These are phyloP conservation scores for Amylocarpus encephaloides DNA, from an alignment of 2,329 filamentous ascomycete species.

Conservation along the genomic window DNA sequence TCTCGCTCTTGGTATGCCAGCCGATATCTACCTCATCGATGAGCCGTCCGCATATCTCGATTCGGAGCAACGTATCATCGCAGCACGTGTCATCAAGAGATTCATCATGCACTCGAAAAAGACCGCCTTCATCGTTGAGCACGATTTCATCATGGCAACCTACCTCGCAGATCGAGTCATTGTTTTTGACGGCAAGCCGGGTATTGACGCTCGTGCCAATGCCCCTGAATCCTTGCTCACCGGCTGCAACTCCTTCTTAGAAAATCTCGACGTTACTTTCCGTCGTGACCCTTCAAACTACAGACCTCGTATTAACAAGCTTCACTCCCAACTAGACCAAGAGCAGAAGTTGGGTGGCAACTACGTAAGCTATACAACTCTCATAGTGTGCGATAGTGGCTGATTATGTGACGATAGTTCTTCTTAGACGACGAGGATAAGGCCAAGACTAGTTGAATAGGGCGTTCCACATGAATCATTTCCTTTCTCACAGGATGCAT, in stretches of 20 bases:
- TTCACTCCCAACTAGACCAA: constrained; percentile 90
- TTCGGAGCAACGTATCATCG: constrained; percentile 98
- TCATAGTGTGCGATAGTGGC: neutral
- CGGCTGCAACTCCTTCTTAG: constrained; percentile 89
- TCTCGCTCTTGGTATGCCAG: constrained; percentile 87
- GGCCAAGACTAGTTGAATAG: constrained; percentile 50
- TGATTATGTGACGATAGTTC: constrained; percentile 6
- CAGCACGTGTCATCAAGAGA: constrained; percentile 94
- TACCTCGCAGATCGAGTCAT: constrained; percentile 86
- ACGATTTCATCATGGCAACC: constrained; percentile 97
- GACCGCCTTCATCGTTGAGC: constrained; percentile 98
- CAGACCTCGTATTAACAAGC: constrained; percentile 97
- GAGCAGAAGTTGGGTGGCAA: constrained; percentile 93
- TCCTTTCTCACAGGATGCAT: constrained; percentile 26
- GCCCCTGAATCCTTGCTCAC: constrained; percentile 85
- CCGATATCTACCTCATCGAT: constrained; percentile 97
- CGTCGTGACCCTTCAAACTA: constrained; percentile 93
- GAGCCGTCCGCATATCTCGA: constrained; percentile 97
- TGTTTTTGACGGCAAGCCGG: constrained; percentile 93
- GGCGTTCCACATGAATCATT: constrained; percentile 44
- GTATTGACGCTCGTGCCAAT: constrained; percentile 82
- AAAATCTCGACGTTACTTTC: constrained; percentile 97
- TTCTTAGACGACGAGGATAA: constrained; percentile 46
- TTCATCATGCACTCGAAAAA: constrained; percentile 99
- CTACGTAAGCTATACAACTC: constrained; percentile 56